These are phyloP conservation scores for Oryza rufipogon DNA, from an alignment of 176 grass and related monocot genomes.

Conservation along the genomic window DNA sequence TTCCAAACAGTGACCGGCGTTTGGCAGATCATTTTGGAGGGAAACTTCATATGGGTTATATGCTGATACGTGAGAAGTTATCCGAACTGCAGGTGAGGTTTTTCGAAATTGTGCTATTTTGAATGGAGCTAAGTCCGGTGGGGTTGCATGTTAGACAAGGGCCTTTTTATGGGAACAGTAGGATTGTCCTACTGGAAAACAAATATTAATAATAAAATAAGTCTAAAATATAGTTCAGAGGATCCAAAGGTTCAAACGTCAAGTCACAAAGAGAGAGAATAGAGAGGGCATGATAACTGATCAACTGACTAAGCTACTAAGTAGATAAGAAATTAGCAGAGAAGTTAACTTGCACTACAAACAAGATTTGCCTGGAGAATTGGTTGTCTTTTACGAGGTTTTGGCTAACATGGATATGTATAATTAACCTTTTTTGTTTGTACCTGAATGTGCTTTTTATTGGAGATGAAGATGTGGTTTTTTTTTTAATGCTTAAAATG, in stretches of 20 bases:
- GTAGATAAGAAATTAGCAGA: neutral
- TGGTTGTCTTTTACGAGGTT: neutral
- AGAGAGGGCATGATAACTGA: neutral
- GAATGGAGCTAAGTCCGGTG: conserved; percentile 4
- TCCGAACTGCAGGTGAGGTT: conserved; percentile 65
- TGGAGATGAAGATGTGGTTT: conserved; percentile 19
- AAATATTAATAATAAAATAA: neutral
- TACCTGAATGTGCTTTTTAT: conserved; percentile 33
- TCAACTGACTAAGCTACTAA: neutral
- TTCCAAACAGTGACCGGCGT: conserved; percentile 79
- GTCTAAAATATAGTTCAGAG: neutral
- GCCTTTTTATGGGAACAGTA: neutral
- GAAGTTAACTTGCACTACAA: neutral
- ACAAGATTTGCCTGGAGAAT: neutral
- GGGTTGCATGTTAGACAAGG: conserved; percentile 35
- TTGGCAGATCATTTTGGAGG: conserved; percentile 99
- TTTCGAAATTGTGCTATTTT: conserved; percentile 14
- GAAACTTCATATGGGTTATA: conserved; percentile 95
- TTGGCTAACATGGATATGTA: conserved; percentile 34
- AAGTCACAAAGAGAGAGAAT: neutral
- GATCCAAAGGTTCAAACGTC: neutral
- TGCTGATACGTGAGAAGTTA: conserved; percentile 91
- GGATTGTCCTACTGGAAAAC: neutral
- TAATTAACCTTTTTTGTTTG: conserved; percentile 24
- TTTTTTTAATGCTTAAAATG: conserved; percentile 45